A percentile compares a stretch with the other conserved stretches of the same genome.
Evolutionary conservation across 345 rosid genomes (phyloP).

Genomic region (Aquilaria sinensis): DNA sequence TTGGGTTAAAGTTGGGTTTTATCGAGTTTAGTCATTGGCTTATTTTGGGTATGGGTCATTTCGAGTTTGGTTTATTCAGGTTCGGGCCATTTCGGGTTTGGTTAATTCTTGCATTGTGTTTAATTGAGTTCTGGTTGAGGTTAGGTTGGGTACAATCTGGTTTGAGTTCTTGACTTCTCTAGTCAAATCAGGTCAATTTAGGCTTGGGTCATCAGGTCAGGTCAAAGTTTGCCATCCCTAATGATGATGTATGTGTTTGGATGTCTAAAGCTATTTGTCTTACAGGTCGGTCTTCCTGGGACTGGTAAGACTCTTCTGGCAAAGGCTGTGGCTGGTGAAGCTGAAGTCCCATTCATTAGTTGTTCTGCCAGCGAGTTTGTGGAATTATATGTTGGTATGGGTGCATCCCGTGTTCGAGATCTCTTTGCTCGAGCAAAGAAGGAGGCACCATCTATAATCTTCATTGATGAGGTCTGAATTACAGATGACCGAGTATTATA

Average conservation of each 20-base stretch:
- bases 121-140: too few relatives aligned
- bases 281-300: slow-evolving; percentile 96
- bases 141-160: too few relatives aligned
- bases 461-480: slow-evolving; percentile 79
- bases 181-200: too few relatives aligned
- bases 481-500: background rate
- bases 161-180: too few relatives aligned
- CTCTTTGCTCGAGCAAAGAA: slow-evolving; percentile 95
- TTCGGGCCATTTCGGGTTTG: too few relatives aligned
- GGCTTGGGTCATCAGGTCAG: too few relatives aligned
- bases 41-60: too few relatives aligned
- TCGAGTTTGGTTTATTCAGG: too few relatives aligned
- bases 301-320: slow-evolving; percentile 97
- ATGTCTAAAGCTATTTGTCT: slow-evolving; percentile 7
- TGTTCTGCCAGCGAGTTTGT: slow-evolving; percentile 98
- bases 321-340: slow-evolving; percentile 96
- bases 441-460: slow-evolving; percentile 94
- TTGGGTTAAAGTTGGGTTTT: too few relatives aligned
- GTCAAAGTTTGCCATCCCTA: background rate
- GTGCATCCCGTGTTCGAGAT: slow-evolving; percentile 98
- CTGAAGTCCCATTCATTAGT: slow-evolving; percentile 93
- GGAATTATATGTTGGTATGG: slow-evolving; percentile 95
- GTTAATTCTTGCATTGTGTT: too few relatives aligned
- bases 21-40: too few relatives aligned
- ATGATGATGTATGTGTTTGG: background rate